Evolutionary conservation across 2,329 filamentous ascomycete genomes (phyloP), one percentile per base, ranked within the genome.

Genomic region (Alternaria postmessia): DNA sequence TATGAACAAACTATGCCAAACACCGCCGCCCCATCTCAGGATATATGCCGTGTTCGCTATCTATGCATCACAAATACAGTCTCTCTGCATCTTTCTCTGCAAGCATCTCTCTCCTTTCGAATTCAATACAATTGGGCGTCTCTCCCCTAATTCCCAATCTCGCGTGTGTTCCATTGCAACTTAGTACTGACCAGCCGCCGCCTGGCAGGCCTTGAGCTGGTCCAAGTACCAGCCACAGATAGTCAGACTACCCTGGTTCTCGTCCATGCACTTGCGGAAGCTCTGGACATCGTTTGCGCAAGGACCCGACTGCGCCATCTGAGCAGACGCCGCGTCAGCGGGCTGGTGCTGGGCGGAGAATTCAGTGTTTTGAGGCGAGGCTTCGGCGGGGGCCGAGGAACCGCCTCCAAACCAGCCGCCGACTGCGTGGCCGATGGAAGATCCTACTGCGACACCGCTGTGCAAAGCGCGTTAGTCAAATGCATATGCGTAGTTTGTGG

Each of bases 211-310:
- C 80, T 84, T 84, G 42, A 99, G 86, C 87, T 99, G 94, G 80
- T 99, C 95, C 73, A 99, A 84, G 81, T 99, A 99, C 94, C 94
- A 99, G 70, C 91, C 91, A 84, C 95, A 99, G 78, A 97, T 96
- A 78, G 91, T 90, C 90, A 99, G 89, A 82, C 95, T 93, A 71
- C 95, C 95, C 78, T 89, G 84, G 81, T 99, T 91, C 77, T 98
- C 92, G 80, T 98, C 94, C 90, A 99, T 91, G 86, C 95, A 99
- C 84, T 90, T 91, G 75, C 93, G 94, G 86, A 99, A 98, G 82
- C 87, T 88, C 81, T 89, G 88, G 55, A 93, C 89, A 71, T 95
- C 93, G 55, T 85, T 87, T 66, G 88, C 88, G 83, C 95, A 99
- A 79, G 72, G 76, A 26, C 73, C 74, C 44, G 66, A 56, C 51